A percentile compares a stretch with the other conserved stretches of the same genome.
These are phyloP conservation scores for Xylaria sp. DNA, from an alignment of 2,329 filamentous ascomycete species.

Conservation along the genomic window DNA sequence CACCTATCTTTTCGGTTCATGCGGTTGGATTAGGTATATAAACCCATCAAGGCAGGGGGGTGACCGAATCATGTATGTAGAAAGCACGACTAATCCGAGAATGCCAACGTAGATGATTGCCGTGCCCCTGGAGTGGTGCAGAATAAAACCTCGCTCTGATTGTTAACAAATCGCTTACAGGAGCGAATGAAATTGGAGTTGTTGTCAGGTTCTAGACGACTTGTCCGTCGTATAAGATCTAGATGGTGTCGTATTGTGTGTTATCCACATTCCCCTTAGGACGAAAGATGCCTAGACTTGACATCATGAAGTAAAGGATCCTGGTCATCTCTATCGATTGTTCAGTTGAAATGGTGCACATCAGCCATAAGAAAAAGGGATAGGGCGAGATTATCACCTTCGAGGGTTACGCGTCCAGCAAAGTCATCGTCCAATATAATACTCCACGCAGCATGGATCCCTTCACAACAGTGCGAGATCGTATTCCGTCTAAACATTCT, in stretches of 20 bases:
- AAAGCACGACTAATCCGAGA: conserved; percentile 26
- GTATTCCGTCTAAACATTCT: not conserved
- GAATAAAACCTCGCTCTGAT: conserved; percentile 25
- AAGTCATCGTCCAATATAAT: conserved; percentile 27
- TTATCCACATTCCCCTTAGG: conserved; percentile 21
- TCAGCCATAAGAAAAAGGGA: not conserved
- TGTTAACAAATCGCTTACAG: conserved; percentile 27
- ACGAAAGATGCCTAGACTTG: conserved; percentile 26
- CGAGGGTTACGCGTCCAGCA: conserved; percentile 24
- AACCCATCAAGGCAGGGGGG: conserved; percentile 13
- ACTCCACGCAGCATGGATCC: conserved; percentile 20
- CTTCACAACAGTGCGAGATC: conserved; percentile 26
- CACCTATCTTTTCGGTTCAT: conserved; percentile 19
- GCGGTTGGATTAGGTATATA: conserved; percentile 14
- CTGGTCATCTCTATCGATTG: conserved; percentile 25
- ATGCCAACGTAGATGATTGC: conserved; percentile 27
- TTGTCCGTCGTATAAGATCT: conserved; percentile 17
- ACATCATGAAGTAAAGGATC: conserved; percentile 27
- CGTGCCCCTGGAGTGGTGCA: conserved; percentile 28
- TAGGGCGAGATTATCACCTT: conserved; percentile 19
- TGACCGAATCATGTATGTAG: conserved; percentile 15
- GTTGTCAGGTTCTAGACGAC: conserved; percentile 27
- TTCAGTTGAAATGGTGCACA: conserved; percentile 14
- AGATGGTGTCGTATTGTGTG: conserved; percentile 9
- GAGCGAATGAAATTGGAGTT: conserved; percentile 27